Evolutionary conservation across 208 protist species (phyloP), one percentile per base, ranked within the genome.

Genomic region (Acanthamoeba healyi): DNA sequence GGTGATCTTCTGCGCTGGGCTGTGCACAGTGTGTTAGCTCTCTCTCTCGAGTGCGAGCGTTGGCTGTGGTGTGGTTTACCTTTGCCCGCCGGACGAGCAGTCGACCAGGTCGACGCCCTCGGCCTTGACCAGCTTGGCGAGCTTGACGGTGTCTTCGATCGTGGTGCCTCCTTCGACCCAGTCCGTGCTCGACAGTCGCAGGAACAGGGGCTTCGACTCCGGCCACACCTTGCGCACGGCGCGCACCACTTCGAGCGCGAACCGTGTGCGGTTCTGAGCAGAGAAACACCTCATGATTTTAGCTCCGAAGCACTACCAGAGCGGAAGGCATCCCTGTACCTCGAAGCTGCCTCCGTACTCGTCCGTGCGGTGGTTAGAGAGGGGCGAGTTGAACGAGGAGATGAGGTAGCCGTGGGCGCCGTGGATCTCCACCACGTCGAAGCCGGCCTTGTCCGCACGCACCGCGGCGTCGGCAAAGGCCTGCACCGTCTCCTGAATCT

Each of bases 371-470:
- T 95, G 90, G 95, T 99, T 99, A 44, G 96, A 88, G 12, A 88
- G 54, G 26, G 82, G 86, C 51, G 88, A 96, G n/a, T 99, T 74
- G 94, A 99, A 99, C 58, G 95, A 91, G 67, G 98, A 97, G 32
- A 99, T 95, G 22, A 99, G 88, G 95, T 99, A 99, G n/a, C 98
- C 98, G 95, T 99, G 95, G 19, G 96, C 96, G 36, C 95, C 96
- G 93, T 99, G 98, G 40, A 99, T 94, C 97, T 99, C 94, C 70
- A 99, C 96, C 14, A 97, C 98, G 92, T 99, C 98, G 94, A 99
- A 98, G 17, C 98, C 98, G 29, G 97, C 97, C 54, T 95, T 94
- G 22, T 97, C 95, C 17, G 96, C 96, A 49, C 98, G 97, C 88
- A 95, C 96, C 0, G 98, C 98, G 0, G 97, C 97, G 0, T 96